Percentiles rank a stretch among this genome's conserved stretches.
Conservation (phyloP, 306 rosid genomes). For the Cucurbita ficifolia region DNA sequence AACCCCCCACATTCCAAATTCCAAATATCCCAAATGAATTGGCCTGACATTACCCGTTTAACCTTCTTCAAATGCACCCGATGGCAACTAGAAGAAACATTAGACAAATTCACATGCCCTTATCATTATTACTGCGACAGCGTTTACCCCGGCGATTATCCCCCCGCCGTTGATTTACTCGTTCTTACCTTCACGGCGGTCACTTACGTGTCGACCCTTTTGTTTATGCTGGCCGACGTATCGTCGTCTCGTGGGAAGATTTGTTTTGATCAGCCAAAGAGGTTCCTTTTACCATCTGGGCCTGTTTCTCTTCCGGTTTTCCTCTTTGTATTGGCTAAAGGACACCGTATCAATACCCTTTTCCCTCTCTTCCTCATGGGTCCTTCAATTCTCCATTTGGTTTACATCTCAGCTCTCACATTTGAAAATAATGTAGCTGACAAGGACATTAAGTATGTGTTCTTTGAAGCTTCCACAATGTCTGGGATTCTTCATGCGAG, state of each 20-base stretch:
- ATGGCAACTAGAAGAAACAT: constrained; percentile 85
- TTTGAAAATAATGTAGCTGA: constrained; percentile 29
- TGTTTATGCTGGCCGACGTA: constrained; percentile 29
- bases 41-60: constrained; percentile 21
- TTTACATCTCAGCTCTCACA: constrained; percentile 56
- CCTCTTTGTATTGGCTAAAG: constrained; percentile 56
- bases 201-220: constrained; percentile 50
- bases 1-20: background rate
- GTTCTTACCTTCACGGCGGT: constrained; percentile 35
- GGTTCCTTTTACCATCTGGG: constrained; percentile 56
- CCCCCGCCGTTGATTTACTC: constrained; percentile 33
- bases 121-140: constrained; percentile 76
- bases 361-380: constrained; percentile 58
- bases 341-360: constrained; percentile 44
- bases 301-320: constrained; percentile 66
- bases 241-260: constrained; percentile 12
- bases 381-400: constrained; percentile 66
- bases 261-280: constrained; percentile 15
- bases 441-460: constrained; percentile 41
- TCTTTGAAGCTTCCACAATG: constrained; percentile 59
- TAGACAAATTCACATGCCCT: constrained; percentile 62
- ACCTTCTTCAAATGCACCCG: constrained; percentile 77
- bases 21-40: constrained; percentile 22
- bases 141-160: constrained; percentile 50
- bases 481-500: constrained; percentile 88